Evolutionary conservation across 768 basidiomycete genomes (phyloP).

Genomic region (Mycena vulgaris): DNA sequence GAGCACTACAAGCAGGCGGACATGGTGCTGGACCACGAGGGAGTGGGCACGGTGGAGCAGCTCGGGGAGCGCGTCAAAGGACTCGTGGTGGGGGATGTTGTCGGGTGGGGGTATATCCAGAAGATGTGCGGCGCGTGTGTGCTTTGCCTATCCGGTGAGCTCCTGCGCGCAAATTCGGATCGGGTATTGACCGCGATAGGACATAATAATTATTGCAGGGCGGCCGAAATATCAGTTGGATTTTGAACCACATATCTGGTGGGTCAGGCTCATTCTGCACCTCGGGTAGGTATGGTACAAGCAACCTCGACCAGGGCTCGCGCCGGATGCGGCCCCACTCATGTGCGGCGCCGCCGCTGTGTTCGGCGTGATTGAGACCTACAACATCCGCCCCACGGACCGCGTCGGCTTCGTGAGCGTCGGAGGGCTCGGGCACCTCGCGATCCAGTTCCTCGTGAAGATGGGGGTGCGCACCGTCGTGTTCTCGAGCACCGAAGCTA

Average conservation of each 20-base stretch:
- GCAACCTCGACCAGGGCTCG: too few relatives aligned
- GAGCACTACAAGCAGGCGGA: not conserved
- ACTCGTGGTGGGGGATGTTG: not conserved
- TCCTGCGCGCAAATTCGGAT: not conserved
- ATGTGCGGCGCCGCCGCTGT: too few relatives aligned
- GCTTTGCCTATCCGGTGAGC: not conserved
- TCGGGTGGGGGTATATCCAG: too few relatives aligned
- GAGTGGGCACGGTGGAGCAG: not conserved
- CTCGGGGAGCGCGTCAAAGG: not conserved
- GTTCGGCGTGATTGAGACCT: not conserved
- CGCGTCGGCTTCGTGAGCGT: not conserved
- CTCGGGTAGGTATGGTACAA: too few relatives aligned
- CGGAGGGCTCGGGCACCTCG: not conserved
- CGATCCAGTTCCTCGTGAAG: too few relatives aligned
- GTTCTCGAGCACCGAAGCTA: not conserved
- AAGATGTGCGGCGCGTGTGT: not conserved
- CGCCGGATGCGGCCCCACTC: too few relatives aligned
- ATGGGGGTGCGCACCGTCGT: not conserved
- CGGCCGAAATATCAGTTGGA: too few relatives aligned
- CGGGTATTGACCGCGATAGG: not conserved
- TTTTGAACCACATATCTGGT: too few relatives aligned
- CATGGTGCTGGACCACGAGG: not conserved
- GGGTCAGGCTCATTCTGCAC: too few relatives aligned
- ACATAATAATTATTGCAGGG: not conserved
- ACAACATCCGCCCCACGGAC: not conserved